Base-by-base conservation (phyloP, 768 basidiomycete genomes). In the Baorangia bicolor region DNA sequence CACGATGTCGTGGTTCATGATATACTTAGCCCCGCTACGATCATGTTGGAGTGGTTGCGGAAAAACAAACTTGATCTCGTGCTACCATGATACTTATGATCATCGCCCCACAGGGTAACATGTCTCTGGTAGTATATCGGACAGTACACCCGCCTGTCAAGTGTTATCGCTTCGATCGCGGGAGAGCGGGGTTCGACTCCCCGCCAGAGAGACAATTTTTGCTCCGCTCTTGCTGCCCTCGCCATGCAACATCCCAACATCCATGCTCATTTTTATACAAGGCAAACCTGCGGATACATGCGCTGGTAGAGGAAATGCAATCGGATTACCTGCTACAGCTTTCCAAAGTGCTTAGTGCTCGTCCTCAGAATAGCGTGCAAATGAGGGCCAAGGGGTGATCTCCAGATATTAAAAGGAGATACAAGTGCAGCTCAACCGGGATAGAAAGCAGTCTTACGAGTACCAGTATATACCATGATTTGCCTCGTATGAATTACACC, bases 121-220 rank as follows among this genome's bases (percentile, higher is more conserved):
- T 38, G 43, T 74, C 73, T 76, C 67, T 75, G 75, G 75, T 77
- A 77, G 75, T 76, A 78, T 78, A 77, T 77, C 76, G 76, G 76
- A 73, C 71, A 77, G 76, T 77, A 77, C 75, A 77, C 69, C 77
- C 76, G 77, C 76, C 73, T 77, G 76, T 77, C 63, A 68, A 50
- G 60, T 38, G 21, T 4, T 4, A 20, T 2, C 28, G 11, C 51
- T 28, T 21, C 0, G 64, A 49, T 41, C 74, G 74, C 75, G 74
- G 71, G 65, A 76, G 63, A 69, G 70, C 74, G 66, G 74, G 75
- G 74, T 75, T 75, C 74, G 75, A 75, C 64, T 77, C 74, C 76
- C 74, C 75, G 74, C 76, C 74, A 77, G 76, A 74, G 72, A 73
- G 73, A 58, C 53, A 45, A 43, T 53, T 70, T 66, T 62, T 60